Conservation (phyloP, 192 early-diverging fungal species). For the Linnemannia schmuckeri region DNA sequence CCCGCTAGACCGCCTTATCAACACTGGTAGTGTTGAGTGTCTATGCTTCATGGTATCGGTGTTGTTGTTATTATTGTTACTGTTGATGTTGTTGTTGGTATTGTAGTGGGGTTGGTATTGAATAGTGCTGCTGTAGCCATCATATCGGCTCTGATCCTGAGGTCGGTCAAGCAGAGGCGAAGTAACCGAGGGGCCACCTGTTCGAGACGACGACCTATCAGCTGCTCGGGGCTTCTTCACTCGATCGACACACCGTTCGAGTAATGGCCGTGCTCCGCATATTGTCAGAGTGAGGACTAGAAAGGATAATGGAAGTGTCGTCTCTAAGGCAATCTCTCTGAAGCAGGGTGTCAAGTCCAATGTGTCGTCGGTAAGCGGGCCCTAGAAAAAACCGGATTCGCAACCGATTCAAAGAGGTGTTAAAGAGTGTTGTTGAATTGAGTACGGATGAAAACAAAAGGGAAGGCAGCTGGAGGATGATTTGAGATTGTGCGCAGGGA, state of each 20-base stretch:
- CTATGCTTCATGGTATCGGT: neutral
- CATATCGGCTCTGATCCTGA: conserved; percentile 23
- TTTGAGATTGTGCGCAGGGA: neutral
- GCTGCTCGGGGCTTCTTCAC: conserved; percentile 1
- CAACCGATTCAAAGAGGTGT: neutral
- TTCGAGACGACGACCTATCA: neutral
- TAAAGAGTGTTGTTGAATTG: neutral
- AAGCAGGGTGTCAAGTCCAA: conserved; percentile 56
- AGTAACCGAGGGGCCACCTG: conserved; percentile 14
- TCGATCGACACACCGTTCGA: conserved; percentile 11
- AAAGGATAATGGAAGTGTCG: conserved; percentile 36
- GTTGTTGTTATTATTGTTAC: neutral
- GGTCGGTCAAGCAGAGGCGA: conserved; percentile 21
- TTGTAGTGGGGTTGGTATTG: neutral
- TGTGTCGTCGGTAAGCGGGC: conserved; percentile 44
- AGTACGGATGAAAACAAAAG: neutral
- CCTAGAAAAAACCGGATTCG: conserved; percentile 23
- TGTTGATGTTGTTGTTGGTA: neutral
- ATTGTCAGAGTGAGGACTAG: conserved; percentile 42
- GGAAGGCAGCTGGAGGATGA: neutral
- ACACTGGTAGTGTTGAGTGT: neutral
- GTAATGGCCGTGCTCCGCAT: conserved; percentile 47
- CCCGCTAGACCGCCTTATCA: neutral
- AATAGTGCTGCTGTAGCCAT: neutral
- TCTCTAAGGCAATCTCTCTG: conserved; percentile 47